Percentiles rank a stretch among this genome's conserved stretches.
These are phyloP conservation scores for Chlorencoelia australis DNA, from an alignment of 2,329 filamentous ascomycete species.

Conservation along the genomic window DNA sequence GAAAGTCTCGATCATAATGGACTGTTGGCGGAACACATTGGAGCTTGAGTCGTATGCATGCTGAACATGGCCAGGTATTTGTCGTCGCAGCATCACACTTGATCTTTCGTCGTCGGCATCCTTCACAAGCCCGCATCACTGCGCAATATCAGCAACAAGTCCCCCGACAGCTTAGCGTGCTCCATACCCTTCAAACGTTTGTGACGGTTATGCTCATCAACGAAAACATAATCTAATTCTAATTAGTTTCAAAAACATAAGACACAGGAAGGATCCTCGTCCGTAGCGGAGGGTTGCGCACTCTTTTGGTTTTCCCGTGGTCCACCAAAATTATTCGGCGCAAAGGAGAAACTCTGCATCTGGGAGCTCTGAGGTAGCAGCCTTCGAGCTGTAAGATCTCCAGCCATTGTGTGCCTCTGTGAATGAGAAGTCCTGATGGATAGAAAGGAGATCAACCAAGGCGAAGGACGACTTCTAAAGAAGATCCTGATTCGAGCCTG, in stretches of 20 bases:
- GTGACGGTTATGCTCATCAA: slow-evolving; percentile 96
- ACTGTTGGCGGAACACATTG: slow-evolving; percentile 72
- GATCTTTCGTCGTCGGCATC: slow-evolving; percentile 89
- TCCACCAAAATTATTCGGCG: slow-evolving; percentile 51
- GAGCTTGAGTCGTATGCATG: slow-evolving; percentile 83
- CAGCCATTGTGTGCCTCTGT: slow-evolving; percentile 48
- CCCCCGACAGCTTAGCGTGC: neutral
- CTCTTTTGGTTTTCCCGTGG: slow-evolving; percentile 75
- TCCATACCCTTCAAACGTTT: slow-evolving; percentile 81
- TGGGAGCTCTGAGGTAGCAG: slow-evolving; percentile 57
- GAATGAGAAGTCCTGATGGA: too few species aligned
- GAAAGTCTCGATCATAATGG: slow-evolving; percentile 26
- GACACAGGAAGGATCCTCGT: too few species aligned
- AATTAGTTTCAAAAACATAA: slow-evolving; percentile 25
- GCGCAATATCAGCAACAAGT: slow-evolving; percentile 15
- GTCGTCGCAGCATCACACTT: slow-evolving; percentile 96
- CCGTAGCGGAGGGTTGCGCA: slow-evolving; percentile 36
- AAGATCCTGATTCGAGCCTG: too few species aligned
- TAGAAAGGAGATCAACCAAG: too few species aligned
- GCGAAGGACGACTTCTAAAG: too few species aligned
- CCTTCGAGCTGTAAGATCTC: slow-evolving; percentile 50
- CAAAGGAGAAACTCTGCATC: slow-evolving; percentile 70
- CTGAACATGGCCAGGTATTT: slow-evolving; percentile 94
- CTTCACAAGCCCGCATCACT: slow-evolving; percentile 98
- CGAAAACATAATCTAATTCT: slow-evolving; percentile 85